phyloP scores from a whole-genome alignment of 192 early-diverging fungal genomes.

The Dispira simplex region DNA sequence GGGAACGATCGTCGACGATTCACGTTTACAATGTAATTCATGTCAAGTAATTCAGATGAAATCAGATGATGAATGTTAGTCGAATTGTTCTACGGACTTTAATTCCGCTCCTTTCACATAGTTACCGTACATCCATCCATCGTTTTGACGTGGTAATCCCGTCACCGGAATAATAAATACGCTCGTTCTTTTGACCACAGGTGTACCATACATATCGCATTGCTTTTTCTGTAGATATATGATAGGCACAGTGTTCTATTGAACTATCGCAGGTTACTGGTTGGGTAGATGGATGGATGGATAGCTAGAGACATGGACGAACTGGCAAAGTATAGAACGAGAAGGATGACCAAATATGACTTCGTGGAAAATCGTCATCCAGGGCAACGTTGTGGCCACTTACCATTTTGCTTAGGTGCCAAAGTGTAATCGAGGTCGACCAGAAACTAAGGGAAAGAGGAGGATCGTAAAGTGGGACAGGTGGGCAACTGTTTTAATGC shows the following conservation, averaged over 20 bases:
- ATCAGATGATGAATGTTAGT: neutral
- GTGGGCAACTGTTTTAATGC: too few relatives aligned
- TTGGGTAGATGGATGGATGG: slow-evolving; percentile 2
- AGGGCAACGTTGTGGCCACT: neutral
- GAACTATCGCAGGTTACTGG: too few relatives aligned
- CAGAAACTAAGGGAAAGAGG: neutral
- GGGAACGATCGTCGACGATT: neutral
- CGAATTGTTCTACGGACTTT: neutral
- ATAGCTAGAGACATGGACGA: neutral
- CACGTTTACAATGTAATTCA: neutral
- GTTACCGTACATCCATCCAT: neutral
- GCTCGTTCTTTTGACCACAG: neutral
- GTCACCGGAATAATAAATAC: neutral
- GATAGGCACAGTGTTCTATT: neutral
- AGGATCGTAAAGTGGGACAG: too few relatives aligned
- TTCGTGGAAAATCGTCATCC: neutral
- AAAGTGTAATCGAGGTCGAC: neutral
- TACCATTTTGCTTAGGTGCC: neutral
- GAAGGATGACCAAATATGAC: neutral
- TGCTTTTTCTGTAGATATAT: neutral
- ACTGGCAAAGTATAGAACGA: neutral
- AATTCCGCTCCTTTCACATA: neutral
- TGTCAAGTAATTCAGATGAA: neutral
- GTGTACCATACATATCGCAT: neutral
- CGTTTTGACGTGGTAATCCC: neutral